Evolutionary conservation across 1,284 basidiomycete genomes (phyloP).

Genomic region (Xanthoconium separans): DNA sequence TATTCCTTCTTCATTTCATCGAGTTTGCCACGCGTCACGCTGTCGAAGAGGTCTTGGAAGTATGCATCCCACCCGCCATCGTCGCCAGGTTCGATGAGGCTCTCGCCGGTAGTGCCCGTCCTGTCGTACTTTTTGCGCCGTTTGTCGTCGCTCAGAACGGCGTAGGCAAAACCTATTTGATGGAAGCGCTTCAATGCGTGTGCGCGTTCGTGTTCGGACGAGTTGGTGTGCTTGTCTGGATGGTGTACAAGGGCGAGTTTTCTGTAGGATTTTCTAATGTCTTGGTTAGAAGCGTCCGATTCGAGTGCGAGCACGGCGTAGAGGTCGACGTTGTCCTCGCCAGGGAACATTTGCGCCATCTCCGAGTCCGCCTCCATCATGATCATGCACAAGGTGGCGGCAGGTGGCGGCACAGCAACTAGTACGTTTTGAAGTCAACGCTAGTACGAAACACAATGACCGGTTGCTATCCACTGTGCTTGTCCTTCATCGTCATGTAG

Average conservation of each 20-base stretch:
- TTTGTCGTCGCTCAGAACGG: slow-evolving; percentile 79
- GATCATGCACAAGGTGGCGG: neutral
- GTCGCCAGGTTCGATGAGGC: slow-evolving; percentile 67
- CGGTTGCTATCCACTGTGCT: neutral
- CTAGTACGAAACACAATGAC: slow-evolving; percentile 6
- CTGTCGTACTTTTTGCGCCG: slow-evolving; percentile 75
- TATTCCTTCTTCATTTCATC: slow-evolving; percentile 91
- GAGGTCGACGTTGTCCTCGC: slow-evolving; percentile 65
- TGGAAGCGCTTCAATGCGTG: slow-evolving; percentile 78
- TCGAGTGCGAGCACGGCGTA: slow-evolving; percentile 70
- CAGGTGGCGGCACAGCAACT: neutral
- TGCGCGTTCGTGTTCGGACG: slow-evolving; percentile 59
- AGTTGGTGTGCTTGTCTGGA: slow-evolving; percentile 82
- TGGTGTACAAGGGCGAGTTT: slow-evolving; percentile 80
- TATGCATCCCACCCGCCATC: slow-evolving; percentile 88
- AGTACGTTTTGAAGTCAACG: slow-evolving; percentile 1
- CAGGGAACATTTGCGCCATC: slow-evolving; percentile 75
- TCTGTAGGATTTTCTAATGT: slow-evolving; percentile 84
- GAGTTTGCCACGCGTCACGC: slow-evolving; percentile 79
- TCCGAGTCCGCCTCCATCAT: slow-evolving; percentile 67
- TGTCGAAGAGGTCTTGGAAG: slow-evolving; percentile 86
- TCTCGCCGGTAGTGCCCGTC: slow-evolving; percentile 83
- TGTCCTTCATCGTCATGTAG: neutral
- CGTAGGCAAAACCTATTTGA: slow-evolving; percentile 88
- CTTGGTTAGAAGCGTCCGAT: slow-evolving; percentile 54